Conservation (phyloP, 257 asterid species). For the Echium plantagineum region DNA sequence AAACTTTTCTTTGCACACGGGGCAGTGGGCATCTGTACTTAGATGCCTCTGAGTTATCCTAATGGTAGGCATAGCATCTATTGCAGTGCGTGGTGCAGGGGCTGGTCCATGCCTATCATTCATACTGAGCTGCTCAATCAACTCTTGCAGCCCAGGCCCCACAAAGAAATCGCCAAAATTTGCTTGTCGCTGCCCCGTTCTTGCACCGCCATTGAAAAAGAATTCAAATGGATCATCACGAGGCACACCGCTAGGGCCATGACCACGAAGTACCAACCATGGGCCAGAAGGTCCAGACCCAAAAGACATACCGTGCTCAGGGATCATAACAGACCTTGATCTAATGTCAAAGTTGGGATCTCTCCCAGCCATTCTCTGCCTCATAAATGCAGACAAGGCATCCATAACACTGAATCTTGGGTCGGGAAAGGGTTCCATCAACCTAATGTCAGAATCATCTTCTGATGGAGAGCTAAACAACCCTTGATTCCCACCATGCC, state of each 20-base stretch:
- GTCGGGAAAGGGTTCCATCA: slow-evolving; percentile 23
- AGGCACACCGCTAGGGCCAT: slow-evolving; percentile 18
- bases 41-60: slow-evolving; percentile 28
- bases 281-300: slow-evolving; percentile 55
- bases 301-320: slow-evolving; percentile 24
- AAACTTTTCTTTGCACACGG: slow-evolving; percentile 46
- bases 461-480: slow-evolving; percentile 17
- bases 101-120: slow-evolving; percentile 37
- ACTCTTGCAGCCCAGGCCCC: slow-evolving; percentile 34
- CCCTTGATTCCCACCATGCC: slow-evolving; percentile 11
- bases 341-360: slow-evolving; percentile 54
- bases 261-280: slow-evolving; percentile 39
- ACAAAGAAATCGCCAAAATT: slow-evolving; percentile 24
- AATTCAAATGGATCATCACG: slow-evolving; percentile 21
- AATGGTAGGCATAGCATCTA: slow-evolving; percentile 38
- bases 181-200: slow-evolving; percentile 25
- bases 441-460: slow-evolving; percentile 26
- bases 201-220: slow-evolving; percentile 21
- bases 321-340: slow-evolving; percentile 38
- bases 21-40: slow-evolving; percentile 33
- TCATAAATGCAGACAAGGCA: slow-evolving; percentile 60
- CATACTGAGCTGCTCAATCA: slow-evolving; percentile 28
- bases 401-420: slow-evolving; percentile 47
- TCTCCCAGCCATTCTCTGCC: slow-evolving; percentile 75
- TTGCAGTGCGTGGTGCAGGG: slow-evolving; percentile 40